These are phyloP conservation scores for Aspergillus texensis DNA, from an alignment of 2,329 filamentous ascomycete genomes.

Conservation along the genomic window DNA sequence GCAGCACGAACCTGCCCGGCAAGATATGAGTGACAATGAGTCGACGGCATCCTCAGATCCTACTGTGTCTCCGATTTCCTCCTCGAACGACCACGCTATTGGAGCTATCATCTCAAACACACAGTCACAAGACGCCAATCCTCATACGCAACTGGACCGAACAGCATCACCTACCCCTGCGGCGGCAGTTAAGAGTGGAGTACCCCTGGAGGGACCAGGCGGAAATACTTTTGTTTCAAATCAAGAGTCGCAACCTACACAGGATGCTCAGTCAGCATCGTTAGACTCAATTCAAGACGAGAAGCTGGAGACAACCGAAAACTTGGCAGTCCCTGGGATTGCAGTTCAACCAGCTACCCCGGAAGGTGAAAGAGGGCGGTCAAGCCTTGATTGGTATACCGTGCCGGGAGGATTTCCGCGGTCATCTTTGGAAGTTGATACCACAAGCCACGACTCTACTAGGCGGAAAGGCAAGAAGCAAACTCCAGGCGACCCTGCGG, in stretches of 20 bases:
- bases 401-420: slow-evolving; percentile 64
- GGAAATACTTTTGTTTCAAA: background rate
- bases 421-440: slow-evolving; percentile 26
- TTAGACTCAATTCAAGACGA: slow-evolving; percentile 7
- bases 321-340: slow-evolving; percentile 45
- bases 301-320: background rate
- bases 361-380: slow-evolving; percentile 39
- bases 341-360: slow-evolving; percentile 53
- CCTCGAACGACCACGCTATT: slow-evolving; percentile 57
- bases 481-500: background rate
- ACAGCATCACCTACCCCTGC: background rate
- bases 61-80: slow-evolving; percentile 41
- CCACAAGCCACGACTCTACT: slow-evolving; percentile 10
- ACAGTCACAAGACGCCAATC: slow-evolving; percentile 19
- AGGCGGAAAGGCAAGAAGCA: slow-evolving; percentile 16
- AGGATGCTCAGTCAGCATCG: background rate
- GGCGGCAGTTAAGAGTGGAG: background rate
- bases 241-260: slow-evolving; percentile 6
- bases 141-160: background rate
- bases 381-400: slow-evolving; percentile 48
- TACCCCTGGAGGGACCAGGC: slow-evolving; percentile 1
- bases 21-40: slow-evolving; percentile 34
- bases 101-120: slow-evolving; percentile 53
- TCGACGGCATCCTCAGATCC: slow-evolving; percentile 47
- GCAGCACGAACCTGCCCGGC: slow-evolving; percentile 18